Conservation (phyloP, 306 rosid genomes). For the Inga laurina region DNA sequence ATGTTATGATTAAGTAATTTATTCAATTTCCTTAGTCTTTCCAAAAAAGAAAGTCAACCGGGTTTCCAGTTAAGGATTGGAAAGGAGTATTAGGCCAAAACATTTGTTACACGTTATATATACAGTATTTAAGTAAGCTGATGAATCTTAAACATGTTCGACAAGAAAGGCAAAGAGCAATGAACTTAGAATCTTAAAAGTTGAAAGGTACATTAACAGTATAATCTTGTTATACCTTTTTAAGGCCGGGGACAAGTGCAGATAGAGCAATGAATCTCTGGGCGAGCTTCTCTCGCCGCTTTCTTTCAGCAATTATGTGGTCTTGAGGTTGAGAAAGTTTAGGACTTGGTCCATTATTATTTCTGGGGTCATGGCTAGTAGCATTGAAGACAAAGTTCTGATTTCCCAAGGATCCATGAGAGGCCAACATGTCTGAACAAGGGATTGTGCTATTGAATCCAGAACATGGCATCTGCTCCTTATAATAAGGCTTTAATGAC, state of each 20-base stretch:
- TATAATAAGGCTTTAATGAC: conserved; percentile 43
- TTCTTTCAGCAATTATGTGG: conserved; percentile 86
- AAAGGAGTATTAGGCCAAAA: background rate
- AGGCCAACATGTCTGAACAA: conserved; percentile 47
- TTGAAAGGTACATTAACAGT: background rate
- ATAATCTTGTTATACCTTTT: conserved; percentile 57
- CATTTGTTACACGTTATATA: background rate
- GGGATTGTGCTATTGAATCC: conserved; percentile 38
- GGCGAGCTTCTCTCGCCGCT: conserved; percentile 88
- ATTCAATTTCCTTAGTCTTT: too few relatives aligned
- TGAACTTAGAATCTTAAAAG: background rate
- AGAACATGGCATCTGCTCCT: conserved; percentile 56
- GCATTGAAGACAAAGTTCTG: conserved; percentile 44
- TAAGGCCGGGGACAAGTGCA: conserved; percentile 89
- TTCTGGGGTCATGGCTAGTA: conserved; percentile 43
- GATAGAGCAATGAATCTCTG: conserved; percentile 86
- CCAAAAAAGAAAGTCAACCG: too few relatives aligned
- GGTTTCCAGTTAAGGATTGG: too few relatives aligned
- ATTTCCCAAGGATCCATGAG: conserved; percentile 52
- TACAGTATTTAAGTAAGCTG: background rate
- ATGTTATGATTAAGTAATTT: too few relatives aligned
- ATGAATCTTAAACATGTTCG: background rate
- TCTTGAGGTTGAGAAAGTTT: conserved; percentile 69
- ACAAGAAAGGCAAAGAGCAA: background rate
- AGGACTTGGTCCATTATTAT: conserved; percentile 38